Base-by-base conservation (phyloP, 805 yeast genomes). In the Wilhelminamyces savonicus region DNA sequence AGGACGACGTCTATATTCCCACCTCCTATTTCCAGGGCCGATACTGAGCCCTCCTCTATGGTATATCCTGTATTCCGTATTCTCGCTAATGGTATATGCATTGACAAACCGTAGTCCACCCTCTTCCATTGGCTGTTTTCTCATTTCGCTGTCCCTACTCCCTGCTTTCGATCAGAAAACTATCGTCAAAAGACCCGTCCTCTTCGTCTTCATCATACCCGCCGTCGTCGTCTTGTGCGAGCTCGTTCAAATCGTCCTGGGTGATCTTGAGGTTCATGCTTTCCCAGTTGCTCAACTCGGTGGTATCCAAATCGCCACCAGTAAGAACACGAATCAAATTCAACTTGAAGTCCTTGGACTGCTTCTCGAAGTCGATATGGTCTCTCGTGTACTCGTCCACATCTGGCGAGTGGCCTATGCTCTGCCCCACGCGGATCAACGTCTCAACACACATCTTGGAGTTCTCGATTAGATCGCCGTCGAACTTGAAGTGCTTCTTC, bases 351-450 rank as follows among this genome's bases (percentile, higher is more conserved):
- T 65, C 70, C 30, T 67, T 69, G 0, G 73, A 54, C 35, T 68
- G 70, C 16, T 66, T 62, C 11, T 56, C 57, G 31, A 76, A 67
- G 18, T 62, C 68, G 14, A 65, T 49, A 29, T 59, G 66, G 26
- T 60, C 57, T 44, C 86, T 61, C 29, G 59, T 56, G 40, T 52
- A 64, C 41, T 80, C 87, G 2, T 54, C 43, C 1, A 55, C 56
- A 9, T 59, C 69, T 0, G 71, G 71, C 0, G 69, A 40, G 52
- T 88, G 96, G 0, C 96, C 97, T 22, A 90, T 71, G 23, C 94
- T 82, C 82, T 85, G 90, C 1, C 97, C 97, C 1, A 88, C 95
- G 30, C 82, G 62, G 1, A 88, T 78, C 33, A 88, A 63, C 0
- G 97, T 88, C 52, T 90, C 98, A 11, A 85, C 67, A 13, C 78